Evolutionary conservation across 352 stramenopile genomes (phyloP).

Genomic region (Peronospora destructor): DNA sequence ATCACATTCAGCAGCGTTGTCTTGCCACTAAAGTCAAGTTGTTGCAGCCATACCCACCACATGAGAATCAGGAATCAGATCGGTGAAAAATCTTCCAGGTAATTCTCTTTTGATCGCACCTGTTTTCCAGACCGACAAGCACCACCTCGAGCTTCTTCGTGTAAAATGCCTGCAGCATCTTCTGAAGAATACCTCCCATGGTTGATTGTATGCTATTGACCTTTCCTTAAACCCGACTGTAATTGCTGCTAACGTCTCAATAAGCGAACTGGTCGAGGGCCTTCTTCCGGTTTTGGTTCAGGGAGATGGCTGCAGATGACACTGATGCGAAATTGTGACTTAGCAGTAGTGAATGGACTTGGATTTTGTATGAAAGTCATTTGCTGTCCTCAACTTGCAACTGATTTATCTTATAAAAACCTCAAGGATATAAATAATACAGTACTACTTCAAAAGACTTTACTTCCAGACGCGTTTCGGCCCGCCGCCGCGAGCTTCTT

Average conservation of each 20-base stretch:
- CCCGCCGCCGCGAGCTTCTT: no score
- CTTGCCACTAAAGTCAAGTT: slow-evolving; percentile 80
- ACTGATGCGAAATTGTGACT: neutral
- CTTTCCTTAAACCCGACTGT: no score
- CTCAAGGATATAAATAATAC: no score
- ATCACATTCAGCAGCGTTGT: slow-evolving; percentile 95
- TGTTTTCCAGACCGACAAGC: slow-evolving; percentile 95
- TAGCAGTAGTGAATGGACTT: no score
- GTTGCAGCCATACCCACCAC: neutral
- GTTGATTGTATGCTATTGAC: no score
- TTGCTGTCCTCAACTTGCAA: no score
- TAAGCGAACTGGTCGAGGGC: neutral
- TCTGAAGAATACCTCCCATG: slow-evolving; percentile 92
- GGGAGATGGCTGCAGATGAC: neutral
- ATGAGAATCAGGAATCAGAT: slow-evolving; percentile 11
- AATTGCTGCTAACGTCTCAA: slow-evolving; percentile 1
- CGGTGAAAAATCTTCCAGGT: neutral
- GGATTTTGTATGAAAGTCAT: no score
- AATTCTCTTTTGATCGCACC: slow-evolving; percentile 33
- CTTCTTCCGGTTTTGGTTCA: neutral
- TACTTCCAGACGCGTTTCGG: no score
- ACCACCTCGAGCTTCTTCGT: slow-evolving; percentile 96
- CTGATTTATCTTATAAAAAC: no score
- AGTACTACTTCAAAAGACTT: no score
- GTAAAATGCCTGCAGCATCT: slow-evolving; percentile 94